These are phyloP conservation scores for Magnolia kwangsiensis DNA, from an alignment of 164 flowering plant genomes.

Conservation along the genomic window DNA sequence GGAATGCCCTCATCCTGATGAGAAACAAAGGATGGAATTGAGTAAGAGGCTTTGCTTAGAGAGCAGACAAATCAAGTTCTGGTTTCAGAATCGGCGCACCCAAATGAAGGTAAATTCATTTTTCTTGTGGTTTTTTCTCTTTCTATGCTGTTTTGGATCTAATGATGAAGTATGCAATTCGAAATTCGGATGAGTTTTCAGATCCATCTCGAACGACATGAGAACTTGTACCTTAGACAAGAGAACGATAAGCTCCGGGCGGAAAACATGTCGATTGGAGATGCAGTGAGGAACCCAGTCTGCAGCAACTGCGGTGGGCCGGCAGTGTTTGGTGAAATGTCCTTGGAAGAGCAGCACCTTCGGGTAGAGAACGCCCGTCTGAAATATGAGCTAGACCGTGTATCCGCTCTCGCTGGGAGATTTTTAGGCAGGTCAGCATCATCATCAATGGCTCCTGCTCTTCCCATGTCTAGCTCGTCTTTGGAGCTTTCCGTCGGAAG, in stretches of 20 bases:
- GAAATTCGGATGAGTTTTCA: slow-evolving; percentile 15
- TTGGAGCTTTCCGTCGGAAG: slow-evolving; percentile 77
- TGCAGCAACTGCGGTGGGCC: slow-evolving; percentile 91
- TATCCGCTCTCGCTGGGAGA: slow-evolving; percentile 74
- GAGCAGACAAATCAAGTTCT: slow-evolving; percentile 87
- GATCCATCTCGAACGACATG: slow-evolving; percentile 93
- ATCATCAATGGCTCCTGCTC: slow-evolving; percentile 25
- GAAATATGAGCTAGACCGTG: slow-evolving; percentile 82
- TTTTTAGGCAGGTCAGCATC: slow-evolving; percentile 76
- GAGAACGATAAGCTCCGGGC: slow-evolving; percentile 89
- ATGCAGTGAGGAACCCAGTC: slow-evolving; percentile 83
- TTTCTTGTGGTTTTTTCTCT: neutral
- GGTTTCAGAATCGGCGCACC: slow-evolving; percentile 90
- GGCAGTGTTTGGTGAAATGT: slow-evolving; percentile 77
- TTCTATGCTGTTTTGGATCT: neutral
- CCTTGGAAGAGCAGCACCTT: slow-evolving; percentile 88
- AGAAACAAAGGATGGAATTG: slow-evolving; percentile 87
- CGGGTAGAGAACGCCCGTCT: slow-evolving; percentile 83
- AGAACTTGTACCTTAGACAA: slow-evolving; percentile 71
- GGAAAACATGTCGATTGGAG: slow-evolving; percentile 80
- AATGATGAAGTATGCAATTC: neutral
- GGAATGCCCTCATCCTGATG: slow-evolving; percentile 98
- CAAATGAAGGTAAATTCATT: slow-evolving; percentile 72
- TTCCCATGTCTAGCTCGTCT: slow-evolving; percentile 55
- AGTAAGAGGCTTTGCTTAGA: slow-evolving; percentile 78